Evolutionary conservation across 768 basidiomycete species (phyloP).

Genomic region (Russula sp.): DNA sequence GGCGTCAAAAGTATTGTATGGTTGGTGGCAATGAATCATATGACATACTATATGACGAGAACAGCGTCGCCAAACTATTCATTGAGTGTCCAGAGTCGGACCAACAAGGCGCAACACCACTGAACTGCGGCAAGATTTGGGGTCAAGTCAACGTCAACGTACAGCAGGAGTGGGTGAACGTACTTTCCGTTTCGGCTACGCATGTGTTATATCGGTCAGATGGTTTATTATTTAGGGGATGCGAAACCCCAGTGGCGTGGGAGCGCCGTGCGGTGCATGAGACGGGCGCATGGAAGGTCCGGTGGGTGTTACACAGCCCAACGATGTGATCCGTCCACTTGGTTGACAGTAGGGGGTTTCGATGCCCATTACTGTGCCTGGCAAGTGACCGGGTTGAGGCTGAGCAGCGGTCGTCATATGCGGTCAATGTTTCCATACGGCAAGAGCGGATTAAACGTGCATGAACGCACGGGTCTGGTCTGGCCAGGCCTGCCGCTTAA

Average conservation of each 20-base stretch:
- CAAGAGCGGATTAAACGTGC: neutral
- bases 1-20: too few species aligned
- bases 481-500: neutral
- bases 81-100: too few species aligned
- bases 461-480: neutral
- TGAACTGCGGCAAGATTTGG: neutral
- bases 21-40: too few species aligned
- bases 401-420: neutral
- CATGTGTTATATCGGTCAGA: neutral
- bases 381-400: neutral
- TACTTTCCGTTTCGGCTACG: neutral
- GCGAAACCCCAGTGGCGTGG: too few species aligned
- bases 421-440: neutral
- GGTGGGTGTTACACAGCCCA: neutral
- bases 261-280: too few species aligned
- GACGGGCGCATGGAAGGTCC: neutral
- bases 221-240: neutral
- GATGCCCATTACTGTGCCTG: neutral
- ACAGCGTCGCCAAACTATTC: too few species aligned
- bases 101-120: neutral
- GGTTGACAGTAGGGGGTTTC: neutral
- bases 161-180: neutral
- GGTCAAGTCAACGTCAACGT: neutral
- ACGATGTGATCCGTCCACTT: conserved; percentile 5
- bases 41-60: too few species aligned